Conservation (phyloP, 192 early-diverging fungal species). For the Coemansia asiatica region DNA sequence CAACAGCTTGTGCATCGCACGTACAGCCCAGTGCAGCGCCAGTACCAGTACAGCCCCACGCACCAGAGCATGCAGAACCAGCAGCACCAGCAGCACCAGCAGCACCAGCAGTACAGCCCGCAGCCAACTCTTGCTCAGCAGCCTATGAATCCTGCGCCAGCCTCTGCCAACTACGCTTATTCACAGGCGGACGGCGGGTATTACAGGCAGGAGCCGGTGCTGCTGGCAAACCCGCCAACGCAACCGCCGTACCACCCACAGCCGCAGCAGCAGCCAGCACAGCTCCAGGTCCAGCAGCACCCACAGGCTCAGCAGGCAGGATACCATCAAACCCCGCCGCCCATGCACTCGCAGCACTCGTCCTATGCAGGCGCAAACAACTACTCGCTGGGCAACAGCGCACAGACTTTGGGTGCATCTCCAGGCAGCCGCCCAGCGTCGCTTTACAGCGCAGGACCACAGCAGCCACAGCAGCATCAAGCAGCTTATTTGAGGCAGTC, state of each 20-base stretch:
- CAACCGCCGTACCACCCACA: slow-evolving; percentile 8
- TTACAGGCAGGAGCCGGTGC: slow-evolving; percentile 19
- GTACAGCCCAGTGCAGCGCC: neutral
- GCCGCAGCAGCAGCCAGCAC: slow-evolving; percentile 14
- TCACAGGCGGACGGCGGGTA: slow-evolving; percentile 12
- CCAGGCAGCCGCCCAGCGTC: slow-evolving; percentile 1
- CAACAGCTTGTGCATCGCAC: neutral
- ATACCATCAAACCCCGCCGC: slow-evolving; percentile 6
- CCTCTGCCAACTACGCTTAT: slow-evolving; percentile 8
- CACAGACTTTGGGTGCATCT: neutral
- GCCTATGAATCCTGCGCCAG: slow-evolving; percentile 11
- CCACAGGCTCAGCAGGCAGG: neutral
- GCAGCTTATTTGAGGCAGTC: slow-evolving; percentile 10
- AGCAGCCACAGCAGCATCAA: slow-evolving; percentile 16
- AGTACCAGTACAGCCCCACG: slow-evolving; percentile 6
- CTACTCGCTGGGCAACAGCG: neutral
- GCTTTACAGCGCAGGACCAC: slow-evolving; percentile 3
- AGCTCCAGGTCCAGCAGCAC: neutral
- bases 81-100: neutral
- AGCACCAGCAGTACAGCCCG: slow-evolving; percentile 8
- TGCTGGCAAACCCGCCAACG: neutral
- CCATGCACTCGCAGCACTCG: neutral
- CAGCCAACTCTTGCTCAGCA: neutral
- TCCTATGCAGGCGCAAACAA: neutral
- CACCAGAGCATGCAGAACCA: neutral